Base-by-base conservation (phyloP, 2,329 filamentous ascomycete genomes). In the Claviceps purpurea region DNA sequence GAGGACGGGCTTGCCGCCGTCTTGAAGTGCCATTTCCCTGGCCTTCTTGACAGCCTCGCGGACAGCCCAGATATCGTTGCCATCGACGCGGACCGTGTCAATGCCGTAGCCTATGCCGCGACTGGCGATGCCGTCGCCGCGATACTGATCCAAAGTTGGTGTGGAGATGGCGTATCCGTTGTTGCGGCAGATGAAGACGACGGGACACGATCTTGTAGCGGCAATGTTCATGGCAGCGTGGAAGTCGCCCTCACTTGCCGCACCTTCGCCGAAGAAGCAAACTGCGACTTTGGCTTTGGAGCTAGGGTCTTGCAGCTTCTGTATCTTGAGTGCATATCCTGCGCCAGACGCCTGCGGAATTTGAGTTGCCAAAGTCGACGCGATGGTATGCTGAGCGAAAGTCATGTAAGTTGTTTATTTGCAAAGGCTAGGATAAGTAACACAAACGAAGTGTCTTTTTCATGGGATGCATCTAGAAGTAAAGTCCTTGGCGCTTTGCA, bases 151-250 rank as follows among this genome's bases (percentile, higher is more conserved):
- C 11, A 91, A 72, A 0, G 89, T 95, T 0, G 89, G 88, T 0
- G 89, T 95, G 0, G 84, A 89, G 58, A 95, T 95, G 20, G 89
- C 89, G 63, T 88, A 95, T 1, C 89, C 89, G 63, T 95, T 95
- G 69, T 95, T 95, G 41, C 90, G 81, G 70, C 90, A 95, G 56
- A 95, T 83, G 71, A 94, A 95, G 50, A 95, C 75, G 3, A 90
- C 84, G 0, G 89, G 90, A 56, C 88, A 93, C n/a, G 84, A 84
- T 26, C 89, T 75, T 0, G 89, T 95, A 0, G 90, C 89, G 5
- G 89, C 90, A 56, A 95, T 91, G 66, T 95, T 95, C 45, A 95
- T 73, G 0, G 87, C 90, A 0, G 87, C 88, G 62, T 95, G 89
- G 68, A 95, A 95, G 65, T 95, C 89, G 16, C 89, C 90, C 65